Evolutionary conservation across 495 filamentous ascomycete genomes (phyloP).

Genomic region (Lindgomyces ingoldianus): DNA sequence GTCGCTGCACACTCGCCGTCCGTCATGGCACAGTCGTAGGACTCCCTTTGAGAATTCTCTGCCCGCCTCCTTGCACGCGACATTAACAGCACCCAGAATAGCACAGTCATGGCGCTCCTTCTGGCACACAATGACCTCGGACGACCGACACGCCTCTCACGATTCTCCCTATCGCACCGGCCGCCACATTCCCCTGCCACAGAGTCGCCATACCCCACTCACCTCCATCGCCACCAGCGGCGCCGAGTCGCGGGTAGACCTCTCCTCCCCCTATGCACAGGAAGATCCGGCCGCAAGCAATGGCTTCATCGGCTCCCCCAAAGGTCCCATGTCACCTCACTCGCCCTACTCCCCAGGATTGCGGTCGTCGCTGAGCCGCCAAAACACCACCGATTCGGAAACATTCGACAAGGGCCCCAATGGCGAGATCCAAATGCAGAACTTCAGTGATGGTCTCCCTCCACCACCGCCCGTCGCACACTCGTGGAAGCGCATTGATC

Average conservation of each 20-base stretch:
- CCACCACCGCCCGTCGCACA: conserved; percentile 84
- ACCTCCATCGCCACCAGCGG: conserved; percentile 58
- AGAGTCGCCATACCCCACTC: conserved; percentile 46
- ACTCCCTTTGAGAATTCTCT: neutral
- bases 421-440: conserved; percentile 94
- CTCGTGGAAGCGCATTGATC: conserved; percentile 92
- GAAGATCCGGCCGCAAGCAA: conserved; percentile 47
- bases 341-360: conserved; percentile 88
- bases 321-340: conserved; percentile 55
- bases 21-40: conserved; percentile 37
- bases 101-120: conserved; percentile 71
- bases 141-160: conserved; percentile 51
- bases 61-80: neutral
- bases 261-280: conserved; percentile 70
- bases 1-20: conserved; percentile 11
- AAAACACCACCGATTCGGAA: conserved; percentile 59
- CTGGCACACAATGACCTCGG: conserved; percentile 91
- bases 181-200: conserved; percentile 43
- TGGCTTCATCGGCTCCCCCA: conserved; percentile 64
- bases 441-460: conserved; percentile 87
- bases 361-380: conserved; percentile 67
- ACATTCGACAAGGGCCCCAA: conserved; percentile 64
- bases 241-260: conserved; percentile 58
- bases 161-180: conserved; percentile 49
- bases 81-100: conserved; percentile 50